Evolutionary conservation across 108 stramenopile species (phyloP).

Genomic region (Nitzschia sp.): DNA sequence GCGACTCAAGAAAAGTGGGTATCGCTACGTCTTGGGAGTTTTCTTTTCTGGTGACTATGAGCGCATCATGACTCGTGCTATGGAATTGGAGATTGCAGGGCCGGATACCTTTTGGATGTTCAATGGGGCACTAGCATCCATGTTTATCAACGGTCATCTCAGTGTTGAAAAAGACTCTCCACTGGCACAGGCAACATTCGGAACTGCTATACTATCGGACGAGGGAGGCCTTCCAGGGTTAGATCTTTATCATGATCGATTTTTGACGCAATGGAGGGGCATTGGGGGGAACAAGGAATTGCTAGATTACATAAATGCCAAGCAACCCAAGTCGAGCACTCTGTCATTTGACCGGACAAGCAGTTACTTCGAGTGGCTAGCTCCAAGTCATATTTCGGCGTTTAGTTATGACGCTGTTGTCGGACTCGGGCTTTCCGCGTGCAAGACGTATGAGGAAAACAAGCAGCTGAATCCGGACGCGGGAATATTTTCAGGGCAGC

Average conservation of each 20-base stretch:
- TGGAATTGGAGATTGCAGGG: constrained; percentile 41
- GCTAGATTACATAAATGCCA: background rate
- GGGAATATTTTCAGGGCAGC: background rate
- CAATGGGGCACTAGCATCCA: constrained; percentile 15
- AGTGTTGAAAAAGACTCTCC: background rate
- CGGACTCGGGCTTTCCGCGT: constrained; percentile 48
- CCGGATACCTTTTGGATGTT: constrained; percentile 49
- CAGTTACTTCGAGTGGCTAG: background rate
- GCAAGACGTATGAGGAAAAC: constrained; percentile 1
- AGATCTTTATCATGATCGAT: constrained; percentile 23
- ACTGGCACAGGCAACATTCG: constrained; percentile 4
- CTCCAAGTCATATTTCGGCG: constrained; percentile 6
- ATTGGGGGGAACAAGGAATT: constrained; percentile 10
- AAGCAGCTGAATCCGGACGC: background rate
- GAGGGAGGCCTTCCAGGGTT: constrained; percentile 37
- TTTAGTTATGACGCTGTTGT: constrained; percentile 55
- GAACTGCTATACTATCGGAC: constrained; percentile 18
- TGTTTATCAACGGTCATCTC: constrained; percentile 8
- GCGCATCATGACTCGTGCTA: constrained; percentile 36
- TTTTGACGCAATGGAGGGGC: constrained; percentile 18
- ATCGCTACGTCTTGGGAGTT: constrained; percentile 41
- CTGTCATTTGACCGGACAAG: background rate
- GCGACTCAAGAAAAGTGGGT: constrained; percentile 3
- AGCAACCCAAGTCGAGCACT: background rate
- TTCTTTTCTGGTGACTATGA: constrained; percentile 8